phyloP scores from a whole-genome alignment of 257 asterid species.

The Mitragyna speciosa region DNA sequence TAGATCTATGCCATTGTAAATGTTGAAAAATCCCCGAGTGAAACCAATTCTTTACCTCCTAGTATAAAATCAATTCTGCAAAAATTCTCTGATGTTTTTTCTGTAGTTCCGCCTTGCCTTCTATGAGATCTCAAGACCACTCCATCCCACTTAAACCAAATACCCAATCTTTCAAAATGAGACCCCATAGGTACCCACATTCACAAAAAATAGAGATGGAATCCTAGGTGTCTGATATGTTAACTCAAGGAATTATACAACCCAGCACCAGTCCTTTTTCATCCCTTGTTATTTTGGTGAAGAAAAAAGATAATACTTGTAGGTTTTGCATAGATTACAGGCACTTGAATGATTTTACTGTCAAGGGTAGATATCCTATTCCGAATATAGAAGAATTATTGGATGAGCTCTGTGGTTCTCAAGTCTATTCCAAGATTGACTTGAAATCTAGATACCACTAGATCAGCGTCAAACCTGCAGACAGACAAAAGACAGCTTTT shows the following conservation, averaged over 20 bases:
- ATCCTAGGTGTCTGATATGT: neutral
- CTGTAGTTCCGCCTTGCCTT: too few relatives aligned
- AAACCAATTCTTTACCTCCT: too few relatives aligned
- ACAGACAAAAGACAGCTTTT: neutral
- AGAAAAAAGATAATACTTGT: neutral
- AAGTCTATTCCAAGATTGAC: too few relatives aligned
- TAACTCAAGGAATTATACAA: fast-evolving
- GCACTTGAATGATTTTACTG: neutral
- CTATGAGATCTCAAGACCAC: too few relatives aligned
- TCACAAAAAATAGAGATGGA: neutral
- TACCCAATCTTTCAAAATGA: neutral
- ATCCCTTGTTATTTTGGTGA: neutral
- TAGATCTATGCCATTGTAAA: too few relatives aligned
- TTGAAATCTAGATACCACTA: too few relatives aligned
- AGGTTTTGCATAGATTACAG: neutral
- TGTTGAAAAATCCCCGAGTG: too few relatives aligned
- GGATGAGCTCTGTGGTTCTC: too few relatives aligned
- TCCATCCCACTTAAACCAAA: neutral
- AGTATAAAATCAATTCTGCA: too few relatives aligned
- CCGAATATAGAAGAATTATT: too few relatives aligned
- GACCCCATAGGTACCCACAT: neutral
- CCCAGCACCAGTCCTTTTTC: neutral
- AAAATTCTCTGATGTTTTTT: too few relatives aligned
- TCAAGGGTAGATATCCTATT: neutral
- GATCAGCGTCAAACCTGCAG: too few relatives aligned